Conservation (phyloP, 176 grass and related monocot genomes). For the Chrysopogon serrulatus region DNA sequence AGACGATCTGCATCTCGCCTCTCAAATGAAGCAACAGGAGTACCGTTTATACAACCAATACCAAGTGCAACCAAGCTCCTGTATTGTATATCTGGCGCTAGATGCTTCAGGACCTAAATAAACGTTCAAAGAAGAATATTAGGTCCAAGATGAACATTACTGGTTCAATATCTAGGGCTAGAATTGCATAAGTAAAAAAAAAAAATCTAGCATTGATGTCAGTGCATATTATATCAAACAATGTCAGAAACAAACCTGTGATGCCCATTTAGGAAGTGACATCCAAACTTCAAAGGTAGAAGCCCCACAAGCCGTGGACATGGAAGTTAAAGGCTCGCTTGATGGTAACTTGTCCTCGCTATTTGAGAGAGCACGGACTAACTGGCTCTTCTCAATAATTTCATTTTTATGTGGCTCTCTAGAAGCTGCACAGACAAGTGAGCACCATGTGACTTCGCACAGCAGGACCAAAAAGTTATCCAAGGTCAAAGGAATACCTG, state of each 20-base stretch:
- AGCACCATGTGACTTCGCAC: constrained; percentile 17
- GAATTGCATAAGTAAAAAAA: background rate
- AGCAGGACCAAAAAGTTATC: background rate
- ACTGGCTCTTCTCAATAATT: constrained; percentile 85
- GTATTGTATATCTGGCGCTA: constrained; percentile 76
- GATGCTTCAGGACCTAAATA: constrained; percentile 90
- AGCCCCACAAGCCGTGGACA: constrained; percentile 75
- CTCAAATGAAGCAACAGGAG: constrained; percentile 86
- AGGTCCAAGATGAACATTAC: background rate
- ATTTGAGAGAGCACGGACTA: constrained; percentile 63
- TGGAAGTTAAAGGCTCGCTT: constrained; percentile 60
- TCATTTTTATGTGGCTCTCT: constrained; percentile 94
- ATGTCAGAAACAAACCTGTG: constrained; percentile 55
- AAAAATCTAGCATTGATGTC: too few species aligned
- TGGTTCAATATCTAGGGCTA: background rate
- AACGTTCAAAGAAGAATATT: constrained; percentile 26
- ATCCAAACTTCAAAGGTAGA: constrained; percentile 92
- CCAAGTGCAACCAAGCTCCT: constrained; percentile 89
- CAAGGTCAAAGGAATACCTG: constrained; percentile 41
- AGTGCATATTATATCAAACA: constrained; percentile 11
- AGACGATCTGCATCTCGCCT: constrained; percentile 82
- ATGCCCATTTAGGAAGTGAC: constrained; percentile 91
- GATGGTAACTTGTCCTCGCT: constrained; percentile 44
- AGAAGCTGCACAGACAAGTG: constrained; percentile 63
- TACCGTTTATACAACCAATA: constrained; percentile 81